A percentile compares a stretch with the other conserved stretches of the same genome.
These are phyloP conservation scores for Malassezia yamatoensis DNA, from an alignment of 1,284 basidiomycete genomes.

Conservation along the genomic window DNA sequence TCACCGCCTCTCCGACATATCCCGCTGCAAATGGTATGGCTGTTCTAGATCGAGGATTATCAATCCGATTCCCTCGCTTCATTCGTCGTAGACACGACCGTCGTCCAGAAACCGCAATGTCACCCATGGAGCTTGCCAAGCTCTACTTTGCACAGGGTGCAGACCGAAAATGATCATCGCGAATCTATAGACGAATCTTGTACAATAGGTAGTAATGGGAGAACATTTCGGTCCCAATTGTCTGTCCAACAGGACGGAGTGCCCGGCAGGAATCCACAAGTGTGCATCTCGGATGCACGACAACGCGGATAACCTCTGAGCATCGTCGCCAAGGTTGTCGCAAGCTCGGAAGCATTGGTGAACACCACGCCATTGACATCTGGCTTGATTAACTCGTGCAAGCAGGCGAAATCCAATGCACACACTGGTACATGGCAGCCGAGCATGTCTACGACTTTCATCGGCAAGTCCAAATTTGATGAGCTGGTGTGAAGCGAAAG, in stretches of 20 bases:
- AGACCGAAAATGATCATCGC: no score
- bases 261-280: neutral
- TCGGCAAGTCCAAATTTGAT: constrained; percentile 82
- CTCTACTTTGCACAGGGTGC: constrained; percentile 30
- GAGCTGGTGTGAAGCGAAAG: constrained; percentile 82
- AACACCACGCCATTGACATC: constrained; percentile 75
- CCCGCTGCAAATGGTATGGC: constrained; percentile 62
- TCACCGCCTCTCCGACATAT: constrained; percentile 80
- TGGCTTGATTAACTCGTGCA: constrained; percentile 75
- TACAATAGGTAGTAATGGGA: neutral
- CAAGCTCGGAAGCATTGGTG: constrained; percentile 60
- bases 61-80: constrained; percentile 49
- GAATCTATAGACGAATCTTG: no score
- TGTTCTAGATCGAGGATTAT: constrained; percentile 58
- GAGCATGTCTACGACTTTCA: constrained; percentile 99
- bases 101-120: constrained; percentile 26
- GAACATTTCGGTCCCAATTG: constrained; percentile 5
- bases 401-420: constrained; percentile 73
- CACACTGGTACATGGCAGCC: constrained; percentile 88
- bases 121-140: constrained; percentile 28
- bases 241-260: constrained; percentile 5
- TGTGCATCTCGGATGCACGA: neutral
- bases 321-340: constrained; percentile 54
- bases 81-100: constrained; percentile 40
- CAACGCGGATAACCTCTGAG: neutral